Evolutionary conservation across 2,329 filamentous ascomycete genomes (phyloP).

Genomic region (Penicillium freii): DNA sequence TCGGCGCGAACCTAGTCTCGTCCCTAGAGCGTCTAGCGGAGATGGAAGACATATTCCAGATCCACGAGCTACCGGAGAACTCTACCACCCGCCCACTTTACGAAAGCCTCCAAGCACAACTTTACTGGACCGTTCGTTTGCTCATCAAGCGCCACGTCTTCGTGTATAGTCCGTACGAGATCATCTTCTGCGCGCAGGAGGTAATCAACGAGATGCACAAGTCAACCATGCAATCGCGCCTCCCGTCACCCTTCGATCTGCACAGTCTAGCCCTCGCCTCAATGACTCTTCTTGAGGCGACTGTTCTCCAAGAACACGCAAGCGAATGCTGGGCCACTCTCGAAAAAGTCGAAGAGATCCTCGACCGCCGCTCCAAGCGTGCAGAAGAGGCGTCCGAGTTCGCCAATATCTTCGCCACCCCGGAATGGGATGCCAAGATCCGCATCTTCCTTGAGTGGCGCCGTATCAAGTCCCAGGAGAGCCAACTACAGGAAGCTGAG

Average conservation of each 20-base stretch:
- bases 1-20: constrained; percentile 37
- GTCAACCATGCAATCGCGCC: constrained; percentile 29
- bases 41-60: constrained; percentile 35
- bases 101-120: constrained; percentile 40
- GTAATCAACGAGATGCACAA: constrained; percentile 43
- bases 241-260: constrained; percentile 41
- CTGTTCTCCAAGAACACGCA: constrained; percentile 40
- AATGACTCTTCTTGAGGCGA: constrained; percentile 45
- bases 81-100: constrained; percentile 28
- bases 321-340: constrained; percentile 45
- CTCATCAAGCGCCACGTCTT: constrained; percentile 46
- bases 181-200: constrained; percentile 42
- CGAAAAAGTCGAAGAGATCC: constrained; percentile 51
- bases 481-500: constrained; percentile 29
- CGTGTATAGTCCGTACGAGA: constrained; percentile 43
- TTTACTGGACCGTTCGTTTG: constrained; percentile 45
- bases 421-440: constrained; percentile 43
- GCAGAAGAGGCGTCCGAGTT: constrained; percentile 34
- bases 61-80: constrained; percentile 28
- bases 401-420: constrained; percentile 40
- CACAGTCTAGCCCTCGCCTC: constrained; percentile 43
- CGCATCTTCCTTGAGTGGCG: constrained; percentile 42
- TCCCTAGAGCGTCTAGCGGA: constrained; percentile 41
- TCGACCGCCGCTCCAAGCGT: constrained; percentile 45
- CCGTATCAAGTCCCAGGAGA: constrained; percentile 35